Evolutionary conservation across 139 green algal species (phyloP), one percentile per base, ranked within the genome.

Genomic region (Haematococcus lacustris): DNA sequence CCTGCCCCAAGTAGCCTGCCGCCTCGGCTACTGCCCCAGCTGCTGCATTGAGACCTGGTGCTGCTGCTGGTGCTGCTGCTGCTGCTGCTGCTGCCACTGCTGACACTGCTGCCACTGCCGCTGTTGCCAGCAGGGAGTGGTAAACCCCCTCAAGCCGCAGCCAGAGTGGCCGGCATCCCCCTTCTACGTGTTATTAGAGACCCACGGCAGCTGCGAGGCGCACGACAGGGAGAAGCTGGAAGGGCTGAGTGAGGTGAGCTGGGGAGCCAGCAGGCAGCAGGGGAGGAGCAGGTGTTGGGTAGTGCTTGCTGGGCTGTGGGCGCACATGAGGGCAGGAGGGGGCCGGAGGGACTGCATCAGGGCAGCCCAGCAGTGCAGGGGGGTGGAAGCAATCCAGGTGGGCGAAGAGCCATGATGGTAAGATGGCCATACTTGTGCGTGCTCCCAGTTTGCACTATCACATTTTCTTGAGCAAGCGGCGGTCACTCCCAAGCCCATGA

Each of bases 141-240:
- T 33, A 6, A 68, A 68, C 33, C 62, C 62, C 5, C 62, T 68
- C 13, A 33, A 30, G 34, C 4, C 13, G 32, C 62, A 2, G 28
- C 23, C 30, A 28, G n/a, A 3, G 5, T 34, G 57, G 25, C 33
- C 21, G 2, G 33, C 39, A 17, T 33, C 28, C 7, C 6, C 32
- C 13, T 94, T 99, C 51, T 97, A 96, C 76, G 75, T 97, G 71
- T 66, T 98, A 33, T 74, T 98, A 1, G 95, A 99, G 81, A 97
- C 91, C 0, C 85, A 87, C 30, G 92, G 93, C 64, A 95, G 86
- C 80, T 75, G 86, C 38, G 66, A 67, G 4, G 78, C 53, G 30
- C 91, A 97, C 62, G 91, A 98, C 70, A 65, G 68, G 40, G 73
- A 87, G 28, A 96, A 95, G 85, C 71, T 97, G 71, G 82, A 93